phyloP scores from a whole-genome alignment of 139 green algal genomes.

The Picochlorum sp. region DNA sequence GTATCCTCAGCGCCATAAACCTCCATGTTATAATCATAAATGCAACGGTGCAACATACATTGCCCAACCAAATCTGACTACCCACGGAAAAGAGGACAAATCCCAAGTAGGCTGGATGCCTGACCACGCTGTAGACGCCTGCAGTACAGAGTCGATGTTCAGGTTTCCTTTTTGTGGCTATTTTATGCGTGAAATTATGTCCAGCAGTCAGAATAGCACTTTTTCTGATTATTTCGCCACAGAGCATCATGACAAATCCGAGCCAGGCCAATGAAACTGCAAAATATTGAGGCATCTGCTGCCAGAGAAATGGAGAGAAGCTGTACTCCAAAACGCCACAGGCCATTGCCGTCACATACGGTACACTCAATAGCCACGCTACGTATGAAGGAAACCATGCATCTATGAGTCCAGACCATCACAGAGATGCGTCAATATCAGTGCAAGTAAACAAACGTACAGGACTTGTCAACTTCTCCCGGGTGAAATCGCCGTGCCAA shows the following conservation, averaged over 20 bases:
- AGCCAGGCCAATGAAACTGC: background rate
- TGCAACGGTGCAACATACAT: slow-evolving; percentile 41
- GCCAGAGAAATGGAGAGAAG: slow-evolving; percentile 16
- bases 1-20: slow-evolving; percentile 56
- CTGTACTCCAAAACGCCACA: slow-evolving; percentile 31
- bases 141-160: slow-evolving; percentile 42
- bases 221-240: slow-evolving; percentile 57
- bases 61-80: slow-evolving; percentile 75
- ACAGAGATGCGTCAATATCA: no score
- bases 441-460: no score
- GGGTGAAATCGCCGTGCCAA: slow-evolving; percentile 40
- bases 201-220: slow-evolving; percentile 51
- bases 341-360: slow-evolving; percentile 48
- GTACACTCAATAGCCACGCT: slow-evolving; percentile 44
- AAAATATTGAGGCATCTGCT: slow-evolving; percentile 14
- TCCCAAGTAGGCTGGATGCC: slow-evolving; percentile 85
- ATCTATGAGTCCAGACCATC: no score
- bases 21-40: slow-evolving; percentile 42
- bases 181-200: slow-evolving; percentile 63
- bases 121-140: slow-evolving; percentile 59
- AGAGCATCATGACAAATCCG: slow-evolving; percentile 38
- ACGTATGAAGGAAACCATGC: background rate
- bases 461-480: slow-evolving; percentile 13
- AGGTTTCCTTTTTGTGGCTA: slow-evolving; percentile 28
- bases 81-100: slow-evolving; percentile 78